Percentiles rank a stretch among this genome's conserved stretches.
These are phyloP conservation scores for Ajuga reptans DNA, from an alignment of 305 asterid genomes.

Conservation along the genomic window DNA sequence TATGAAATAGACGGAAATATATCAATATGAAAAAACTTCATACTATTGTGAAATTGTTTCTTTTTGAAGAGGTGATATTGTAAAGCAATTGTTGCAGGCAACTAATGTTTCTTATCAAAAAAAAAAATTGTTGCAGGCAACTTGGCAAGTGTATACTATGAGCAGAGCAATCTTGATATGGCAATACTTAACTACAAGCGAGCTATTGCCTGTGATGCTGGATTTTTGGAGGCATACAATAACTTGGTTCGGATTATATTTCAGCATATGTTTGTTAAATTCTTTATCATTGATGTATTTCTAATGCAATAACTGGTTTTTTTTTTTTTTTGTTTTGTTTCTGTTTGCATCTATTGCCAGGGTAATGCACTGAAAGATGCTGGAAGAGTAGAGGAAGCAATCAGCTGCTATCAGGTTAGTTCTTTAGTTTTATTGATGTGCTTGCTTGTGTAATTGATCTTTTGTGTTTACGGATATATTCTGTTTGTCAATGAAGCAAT, in stretches of 20 bases:
- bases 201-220: slow-evolving; percentile 88
- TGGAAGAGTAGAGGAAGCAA: slow-evolving; percentile 90
- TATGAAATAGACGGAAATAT: not conserved
- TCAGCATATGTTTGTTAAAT: not conserved
- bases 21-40: not conserved
- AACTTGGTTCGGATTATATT: slow-evolving; percentile 54
- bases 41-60: not conserved
- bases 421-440: slow-evolving; percentile 12
- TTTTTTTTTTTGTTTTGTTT: slow-evolving; percentile 11
- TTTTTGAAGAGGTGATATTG: slow-evolving; percentile 9
- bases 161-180: slow-evolving; percentile 92
- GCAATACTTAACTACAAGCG: slow-evolving; percentile 81
- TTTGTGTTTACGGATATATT: slow-evolving; percentile 17
- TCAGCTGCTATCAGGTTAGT: slow-evolving; percentile 80
- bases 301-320: slow-evolving; percentile 8
- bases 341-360: slow-evolving; percentile 31
- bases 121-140: slow-evolving; percentile 66
- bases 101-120: too few relatives aligned
- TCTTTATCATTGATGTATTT: not conserved
- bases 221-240: slow-evolving; percentile 91
- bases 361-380: slow-evolving; percentile 98
- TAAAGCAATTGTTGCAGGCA: slow-evolving; percentile 50
- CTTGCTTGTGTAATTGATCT: slow-evolving; percentile 14
- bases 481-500: slow-evolving; percentile 56
- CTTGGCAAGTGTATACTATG: slow-evolving; percentile 85